Evolutionary conservation across 2,329 filamentous ascomycete genomes (phyloP).

Genomic region (Aspergillus floridensis): DNA sequence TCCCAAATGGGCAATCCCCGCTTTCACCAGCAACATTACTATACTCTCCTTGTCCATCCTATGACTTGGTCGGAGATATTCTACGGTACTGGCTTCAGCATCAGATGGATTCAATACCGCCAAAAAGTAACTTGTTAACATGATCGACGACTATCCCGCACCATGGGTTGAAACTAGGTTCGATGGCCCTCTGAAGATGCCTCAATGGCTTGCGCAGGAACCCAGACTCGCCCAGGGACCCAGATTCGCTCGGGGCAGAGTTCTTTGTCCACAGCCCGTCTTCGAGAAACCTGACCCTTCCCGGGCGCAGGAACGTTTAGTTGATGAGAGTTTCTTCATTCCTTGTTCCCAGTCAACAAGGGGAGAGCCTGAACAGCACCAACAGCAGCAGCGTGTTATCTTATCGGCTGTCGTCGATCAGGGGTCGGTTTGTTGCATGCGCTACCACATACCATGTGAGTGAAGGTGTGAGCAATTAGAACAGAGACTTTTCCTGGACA

Average conservation of each 20-base stretch:
- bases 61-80: neutral
- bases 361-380: neutral
- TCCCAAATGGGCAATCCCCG: neutral
- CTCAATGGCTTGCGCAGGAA: slow-evolving; percentile 26
- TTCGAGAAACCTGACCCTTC: neutral
- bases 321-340: slow-evolving; percentile 7
- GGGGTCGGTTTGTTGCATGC: neutral
- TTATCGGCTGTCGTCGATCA: neutral
- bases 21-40: neutral
- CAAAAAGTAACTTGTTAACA: neutral
- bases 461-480: neutral
- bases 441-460: neutral
- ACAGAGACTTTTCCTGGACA: neutral
- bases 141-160: slow-evolving; percentile 16
- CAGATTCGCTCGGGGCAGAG: neutral
- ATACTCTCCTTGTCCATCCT: neutral
- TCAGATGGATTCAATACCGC: neutral
- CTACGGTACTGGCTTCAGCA: slow-evolving; percentile 1
- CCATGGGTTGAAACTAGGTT: slow-evolving; percentile 10
- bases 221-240: slow-evolving; percentile 11
- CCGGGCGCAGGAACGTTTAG: slow-evolving; percentile 8
- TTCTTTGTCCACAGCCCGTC: slow-evolving; percentile 13
- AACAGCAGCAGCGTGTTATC: neutral
- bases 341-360: neutral
- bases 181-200: slow-evolving; percentile 2